Percentiles rank a stretch among this genome's conserved stretches.
phyloP scores from a whole-genome alignment of 345 rosid species.

The Heritiera littoralis region DNA sequence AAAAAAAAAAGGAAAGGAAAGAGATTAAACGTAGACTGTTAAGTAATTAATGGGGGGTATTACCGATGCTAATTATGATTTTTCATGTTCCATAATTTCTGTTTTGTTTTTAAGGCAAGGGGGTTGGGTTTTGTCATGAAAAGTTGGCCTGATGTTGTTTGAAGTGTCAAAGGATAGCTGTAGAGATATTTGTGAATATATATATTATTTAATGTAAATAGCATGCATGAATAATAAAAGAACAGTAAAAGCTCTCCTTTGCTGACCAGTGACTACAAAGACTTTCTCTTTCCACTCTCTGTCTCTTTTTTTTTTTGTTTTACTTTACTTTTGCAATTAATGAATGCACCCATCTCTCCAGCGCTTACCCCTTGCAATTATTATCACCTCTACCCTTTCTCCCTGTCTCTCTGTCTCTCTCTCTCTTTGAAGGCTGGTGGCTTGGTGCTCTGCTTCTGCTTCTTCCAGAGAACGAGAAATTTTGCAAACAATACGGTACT shows the following conservation, averaged over 20 bases:
- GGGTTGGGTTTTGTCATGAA: neutral
- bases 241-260: neutral
- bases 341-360: constrained; percentile 42
- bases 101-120: neutral
- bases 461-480: neutral
- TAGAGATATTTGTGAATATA: no score
- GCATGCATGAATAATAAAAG: no score
- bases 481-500: constrained; percentile 24
- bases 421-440: neutral
- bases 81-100: neutral
- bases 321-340: constrained; percentile 34
- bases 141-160: neutral
- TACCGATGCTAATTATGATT: neutral
- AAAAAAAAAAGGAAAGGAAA: no score
- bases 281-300: neutral
- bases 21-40: no score
- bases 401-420: constrained; percentile 18
- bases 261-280: neutral
- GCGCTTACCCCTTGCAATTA: neutral
- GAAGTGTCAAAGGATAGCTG: no score
- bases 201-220: no score
- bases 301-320: neutral
- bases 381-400: constrained; percentile 7
- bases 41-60: no score
- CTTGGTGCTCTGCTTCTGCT: constrained; percentile 5